A percentile compares a stretch with the other conserved stretches of the same genome.
phyloP scores from a whole-genome alignment of 2,329 filamentous ascomycete genomes.

The Pseudocercospora eumusae region DNA sequence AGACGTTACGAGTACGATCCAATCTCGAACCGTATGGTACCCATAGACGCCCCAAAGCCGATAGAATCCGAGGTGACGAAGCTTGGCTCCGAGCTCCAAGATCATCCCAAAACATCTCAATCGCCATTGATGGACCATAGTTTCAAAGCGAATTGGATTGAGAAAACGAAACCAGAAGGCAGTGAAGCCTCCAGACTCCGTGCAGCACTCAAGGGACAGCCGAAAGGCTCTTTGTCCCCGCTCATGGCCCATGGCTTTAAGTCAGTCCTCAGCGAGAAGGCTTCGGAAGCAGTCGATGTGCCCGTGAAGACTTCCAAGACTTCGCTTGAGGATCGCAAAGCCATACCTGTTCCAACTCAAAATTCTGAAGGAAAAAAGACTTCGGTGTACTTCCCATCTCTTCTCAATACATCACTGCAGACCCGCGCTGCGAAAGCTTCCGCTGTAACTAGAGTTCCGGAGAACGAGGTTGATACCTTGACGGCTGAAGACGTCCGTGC shows the following conservation, averaged over 20 bases:
- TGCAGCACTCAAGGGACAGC: conserved; percentile 17
- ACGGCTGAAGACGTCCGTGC: conserved; percentile 48
- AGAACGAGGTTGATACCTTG: conserved; percentile 46
- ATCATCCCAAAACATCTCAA: conserved; percentile 15
- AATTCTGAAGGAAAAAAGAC: conserved; percentile 22
- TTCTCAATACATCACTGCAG: conserved; percentile 30
- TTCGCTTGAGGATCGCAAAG: conserved; percentile 15
- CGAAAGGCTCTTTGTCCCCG: conserved; percentile 16
- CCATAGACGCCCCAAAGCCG: conserved; percentile 21
- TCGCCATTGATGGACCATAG: conserved; percentile 22
- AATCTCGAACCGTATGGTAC: conserved; percentile 42
- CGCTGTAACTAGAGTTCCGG: conserved; percentile 39
- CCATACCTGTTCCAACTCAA: conserved; percentile 28
- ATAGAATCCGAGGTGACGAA: conserved; percentile 17
- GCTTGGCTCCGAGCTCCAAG: conserved; percentile 21
- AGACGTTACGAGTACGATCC: conserved; percentile 42
- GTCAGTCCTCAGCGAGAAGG: conserved; percentile 12
- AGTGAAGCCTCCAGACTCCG: conserved; percentile 18
- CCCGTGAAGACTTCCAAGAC: conserved; percentile 27
- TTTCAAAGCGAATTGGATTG: conserved; percentile 21
- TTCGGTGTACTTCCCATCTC: conserved; percentile 32
- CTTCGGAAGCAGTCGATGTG: conserved; percentile 18
- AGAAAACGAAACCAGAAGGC: conserved; percentile 16
- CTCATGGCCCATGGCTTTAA: conserved; percentile 23
- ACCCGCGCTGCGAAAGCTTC: conserved; percentile 24